Evolutionary conservation across 176 grass and related monocot species (phyloP).

Genomic region (Musa beccarii): DNA sequence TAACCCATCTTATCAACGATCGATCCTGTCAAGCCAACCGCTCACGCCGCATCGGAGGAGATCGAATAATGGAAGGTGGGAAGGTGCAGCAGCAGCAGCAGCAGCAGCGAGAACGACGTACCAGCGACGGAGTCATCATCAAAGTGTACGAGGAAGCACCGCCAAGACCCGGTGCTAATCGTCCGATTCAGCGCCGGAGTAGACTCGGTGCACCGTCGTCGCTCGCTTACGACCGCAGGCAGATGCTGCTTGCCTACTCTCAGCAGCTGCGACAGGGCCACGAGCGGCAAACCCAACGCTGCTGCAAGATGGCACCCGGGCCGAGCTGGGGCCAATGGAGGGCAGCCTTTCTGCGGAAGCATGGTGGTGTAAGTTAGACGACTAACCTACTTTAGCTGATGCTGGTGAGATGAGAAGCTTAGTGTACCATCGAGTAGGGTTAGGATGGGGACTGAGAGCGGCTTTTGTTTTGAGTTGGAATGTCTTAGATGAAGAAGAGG

Average conservation of each 20-base stretch:
- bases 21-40: too few relatives aligned
- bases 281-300: not conserved
- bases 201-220: not conserved
- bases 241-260: not conserved
- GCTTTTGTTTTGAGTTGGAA: too few relatives aligned
- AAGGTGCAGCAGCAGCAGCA: too few relatives aligned
- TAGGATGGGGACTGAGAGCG: too few relatives aligned
- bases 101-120: too few relatives aligned
- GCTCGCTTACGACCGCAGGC: not conserved
- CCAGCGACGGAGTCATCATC: not conserved
- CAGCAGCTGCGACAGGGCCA: not conserved
- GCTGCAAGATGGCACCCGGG: not conserved
- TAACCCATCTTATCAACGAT: too few relatives aligned
- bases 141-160: not conserved
- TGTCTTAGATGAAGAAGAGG: too few relatives aligned
- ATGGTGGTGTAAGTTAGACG: not conserved
- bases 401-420: too few relatives aligned
- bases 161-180: not conserved
- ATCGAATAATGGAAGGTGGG: too few relatives aligned
- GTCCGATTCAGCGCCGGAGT: not conserved
- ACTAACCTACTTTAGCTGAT: too few relatives aligned
- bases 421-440: too few relatives aligned
- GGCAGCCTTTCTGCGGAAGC: not conserved
- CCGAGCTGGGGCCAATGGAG: not conserved
- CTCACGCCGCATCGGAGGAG: too few relatives aligned